Evolutionary conservation across 2,329 filamentous ascomycete species (phyloP).

Genomic region (Colletotrichum orchidophilum): DNA sequence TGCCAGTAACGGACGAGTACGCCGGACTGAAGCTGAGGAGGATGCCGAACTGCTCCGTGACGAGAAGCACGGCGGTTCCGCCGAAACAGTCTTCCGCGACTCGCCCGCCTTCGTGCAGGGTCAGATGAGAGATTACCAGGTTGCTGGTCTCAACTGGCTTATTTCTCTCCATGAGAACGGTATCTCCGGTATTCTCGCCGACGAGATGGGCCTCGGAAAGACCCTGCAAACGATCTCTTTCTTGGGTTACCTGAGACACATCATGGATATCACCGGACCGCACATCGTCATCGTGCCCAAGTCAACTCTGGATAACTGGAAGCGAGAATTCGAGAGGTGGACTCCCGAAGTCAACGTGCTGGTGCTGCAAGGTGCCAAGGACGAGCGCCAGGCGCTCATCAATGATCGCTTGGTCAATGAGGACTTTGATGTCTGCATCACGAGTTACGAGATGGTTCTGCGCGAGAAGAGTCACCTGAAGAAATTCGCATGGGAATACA

Average conservation of each 20-base stretch:
- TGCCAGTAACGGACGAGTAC: slow-evolving; percentile 78
- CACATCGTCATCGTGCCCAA: slow-evolving; percentile 95
- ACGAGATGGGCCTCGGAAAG: slow-evolving; percentile 99
- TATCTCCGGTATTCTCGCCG: slow-evolving; percentile 96
- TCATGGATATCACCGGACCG: slow-evolving; percentile 88
- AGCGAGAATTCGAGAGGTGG: slow-evolving; percentile 92
- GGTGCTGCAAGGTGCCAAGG: slow-evolving; percentile 93
- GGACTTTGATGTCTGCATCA: slow-evolving; percentile 97
- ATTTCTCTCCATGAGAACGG: slow-evolving; percentile 98
- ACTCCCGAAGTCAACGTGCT: slow-evolving; percentile 95
- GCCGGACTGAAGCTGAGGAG: slow-evolving; percentile 96
- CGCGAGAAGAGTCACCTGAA: slow-evolving; percentile 94
- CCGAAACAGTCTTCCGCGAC: slow-evolving; percentile 91
- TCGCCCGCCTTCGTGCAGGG: slow-evolving; percentile 91
- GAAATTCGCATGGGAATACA: slow-evolving; percentile 99
- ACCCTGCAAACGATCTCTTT: slow-evolving; percentile 98
- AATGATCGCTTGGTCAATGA: slow-evolving; percentile 91
- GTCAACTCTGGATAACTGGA: slow-evolving; percentile 98
- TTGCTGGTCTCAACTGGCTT: slow-evolving; percentile 96
- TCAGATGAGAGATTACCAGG: slow-evolving; percentile 94
- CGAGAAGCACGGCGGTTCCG: slow-evolving; percentile 86
- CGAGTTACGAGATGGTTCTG: slow-evolving; percentile 98
- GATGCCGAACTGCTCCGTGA: slow-evolving; percentile 90
- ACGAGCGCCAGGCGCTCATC: slow-evolving; percentile 88
- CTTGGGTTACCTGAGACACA: slow-evolving; percentile 90